Evolutionary conservation across 2,329 filamentous ascomycete species (phyloP).

Genomic region (Lecanoromycetidae sp.): DNA sequence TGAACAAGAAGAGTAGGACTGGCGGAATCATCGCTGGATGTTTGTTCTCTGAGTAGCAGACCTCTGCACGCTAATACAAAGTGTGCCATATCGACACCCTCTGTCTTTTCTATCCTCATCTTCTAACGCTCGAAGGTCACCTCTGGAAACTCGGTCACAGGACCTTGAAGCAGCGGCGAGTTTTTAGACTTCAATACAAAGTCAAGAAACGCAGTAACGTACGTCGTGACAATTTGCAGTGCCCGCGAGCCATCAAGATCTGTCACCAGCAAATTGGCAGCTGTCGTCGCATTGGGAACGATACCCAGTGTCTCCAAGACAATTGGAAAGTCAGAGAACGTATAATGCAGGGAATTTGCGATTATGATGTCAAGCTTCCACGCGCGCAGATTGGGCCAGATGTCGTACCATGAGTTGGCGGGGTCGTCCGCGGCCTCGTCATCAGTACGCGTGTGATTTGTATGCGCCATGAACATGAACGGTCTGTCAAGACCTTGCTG

Average conservation of each 20-base stretch:
- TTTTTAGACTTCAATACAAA: neutral
- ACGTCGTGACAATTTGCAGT: slow-evolving; percentile 9
- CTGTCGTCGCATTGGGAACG: neutral
- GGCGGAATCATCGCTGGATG: no score
- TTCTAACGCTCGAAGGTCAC: slow-evolving; percentile 1
- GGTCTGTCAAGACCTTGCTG: slow-evolving; percentile 5
- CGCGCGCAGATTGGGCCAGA: slow-evolving; percentile 1
- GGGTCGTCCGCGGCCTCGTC: neutral
- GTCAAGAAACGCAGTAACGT: slow-evolving; percentile 7
- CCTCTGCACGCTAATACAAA: neutral
- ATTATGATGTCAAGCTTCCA: slow-evolving; percentile 4
- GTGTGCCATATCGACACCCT: neutral
- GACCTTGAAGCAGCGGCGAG: neutral
- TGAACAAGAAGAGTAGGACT: no score
- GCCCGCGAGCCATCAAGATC: slow-evolving; percentile 4
- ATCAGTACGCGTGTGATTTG: neutral
- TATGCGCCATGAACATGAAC: slow-evolving; percentile 1
- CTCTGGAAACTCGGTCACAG: slow-evolving; percentile 5
- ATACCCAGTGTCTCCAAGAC: slow-evolving; percentile 5
- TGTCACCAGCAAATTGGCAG: neutral
- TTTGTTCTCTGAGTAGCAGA: neutral
- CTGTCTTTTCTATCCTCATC: neutral
- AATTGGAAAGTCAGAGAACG: slow-evolving; percentile 8
- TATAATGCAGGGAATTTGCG: slow-evolving; percentile 3
- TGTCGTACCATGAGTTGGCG: neutral